Conservation (phyloP, 2,329 filamentous ascomycete genomes). For the Exophiala mesophila region DNA sequence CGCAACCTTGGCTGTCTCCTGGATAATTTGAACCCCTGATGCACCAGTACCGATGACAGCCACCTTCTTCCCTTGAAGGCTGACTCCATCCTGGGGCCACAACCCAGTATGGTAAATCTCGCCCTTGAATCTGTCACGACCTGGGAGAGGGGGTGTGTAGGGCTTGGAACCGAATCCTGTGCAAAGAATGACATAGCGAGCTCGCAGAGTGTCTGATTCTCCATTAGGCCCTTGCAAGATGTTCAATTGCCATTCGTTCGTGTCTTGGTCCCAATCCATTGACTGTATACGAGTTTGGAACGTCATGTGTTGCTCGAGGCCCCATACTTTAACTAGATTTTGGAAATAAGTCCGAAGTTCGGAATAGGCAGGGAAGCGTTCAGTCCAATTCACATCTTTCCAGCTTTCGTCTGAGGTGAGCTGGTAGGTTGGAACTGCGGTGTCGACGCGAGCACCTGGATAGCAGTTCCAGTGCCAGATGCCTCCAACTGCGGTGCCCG, state of each 20-base stretch:
- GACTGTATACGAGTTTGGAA: constrained; percentile 11
- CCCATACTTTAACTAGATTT: constrained; percentile 5
- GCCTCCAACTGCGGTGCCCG: constrained; percentile 35
- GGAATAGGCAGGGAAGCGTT: constrained; percentile 5
- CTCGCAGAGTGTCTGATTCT: not conserved
- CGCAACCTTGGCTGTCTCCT: constrained; percentile 52
- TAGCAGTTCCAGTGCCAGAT: constrained; percentile 35
- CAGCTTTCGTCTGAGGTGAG: constrained; percentile 44
- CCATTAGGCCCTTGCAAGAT: not conserved
- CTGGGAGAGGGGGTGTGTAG: constrained; percentile 57
- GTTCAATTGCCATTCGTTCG: not conserved
- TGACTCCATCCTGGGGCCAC: constrained; percentile 51
- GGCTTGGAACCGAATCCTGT: constrained; percentile 52
- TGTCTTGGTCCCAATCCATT: constrained; percentile 22
- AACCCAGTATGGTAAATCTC: constrained; percentile 55
- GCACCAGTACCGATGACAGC: constrained; percentile 61
- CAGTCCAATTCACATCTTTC: constrained; percentile 27
- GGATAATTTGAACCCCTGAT: constrained; percentile 58
- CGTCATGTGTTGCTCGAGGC: not conserved
- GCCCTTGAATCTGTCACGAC: constrained; percentile 56
- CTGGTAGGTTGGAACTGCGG: constrained; percentile 43
- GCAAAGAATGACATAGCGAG: constrained; percentile 25
- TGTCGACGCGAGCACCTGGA: constrained; percentile 44
- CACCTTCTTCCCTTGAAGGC: constrained; percentile 52
- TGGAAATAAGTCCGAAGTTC: constrained; percentile 10